Evolutionary conservation across 768 basidiomycete genomes (phyloP), one percentile per base, ranked within the genome.

Genomic region (Neoboletus brunneissimus): DNA sequence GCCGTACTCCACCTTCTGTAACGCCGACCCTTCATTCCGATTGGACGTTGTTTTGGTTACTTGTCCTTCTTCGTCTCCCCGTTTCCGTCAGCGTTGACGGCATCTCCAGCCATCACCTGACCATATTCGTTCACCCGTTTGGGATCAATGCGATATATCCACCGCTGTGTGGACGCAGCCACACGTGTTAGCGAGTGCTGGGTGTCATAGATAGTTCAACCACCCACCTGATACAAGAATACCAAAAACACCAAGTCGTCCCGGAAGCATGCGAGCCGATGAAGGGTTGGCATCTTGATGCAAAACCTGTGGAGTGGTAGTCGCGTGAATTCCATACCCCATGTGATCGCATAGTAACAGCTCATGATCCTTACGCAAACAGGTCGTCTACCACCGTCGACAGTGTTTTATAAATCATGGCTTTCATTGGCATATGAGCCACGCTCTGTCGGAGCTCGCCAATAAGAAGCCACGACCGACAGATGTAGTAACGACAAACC

Each of bases 381-480:
- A 96, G 83, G 72, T 98, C 94, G 74, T 96, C 95, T 44, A 95
- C 89, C 47, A 91, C 89, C 1, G 88, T 91, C 44, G 91, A 89
- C 56, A 96, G 78, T 2, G 90, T 86, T 76, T 96, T 97, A 80
- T 94, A 96, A 63, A 94, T 87, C 91, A 98, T 94, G 4, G 95
- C 90, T 72, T 95, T 97, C 88, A 97, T 95, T 20, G 95, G 95
- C 88, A 98, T 94, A 70, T 98, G 96, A 44, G 96, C 89, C 35
- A 97, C 94, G 70, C 89, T 93, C 89, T 94, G 75, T 27, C 52
- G 15, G 45, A 40, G 34, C 53, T 20, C 29, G 22, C 45, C 27
- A 46, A 60, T 62, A 40, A 57, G 53, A 32, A 35, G 23, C 18
- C 20, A 54, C 51, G 48, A 35, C 27, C 22, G 23, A 56, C n/a